Base-by-base conservation (phyloP, 768 basidiomycete genomes). In the Kwoniella bestiolae region DNA sequence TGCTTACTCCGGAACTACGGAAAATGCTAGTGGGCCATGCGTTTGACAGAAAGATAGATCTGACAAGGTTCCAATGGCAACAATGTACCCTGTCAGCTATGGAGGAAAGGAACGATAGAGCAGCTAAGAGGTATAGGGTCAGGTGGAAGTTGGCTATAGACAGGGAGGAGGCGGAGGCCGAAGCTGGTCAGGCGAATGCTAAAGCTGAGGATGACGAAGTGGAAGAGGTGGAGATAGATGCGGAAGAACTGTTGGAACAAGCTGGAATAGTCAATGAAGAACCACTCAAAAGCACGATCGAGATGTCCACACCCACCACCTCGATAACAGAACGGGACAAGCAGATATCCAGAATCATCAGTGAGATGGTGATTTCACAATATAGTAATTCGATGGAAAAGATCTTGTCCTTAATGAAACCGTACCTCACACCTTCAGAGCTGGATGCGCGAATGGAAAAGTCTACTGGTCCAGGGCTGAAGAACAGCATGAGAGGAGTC, bases 71-170 rank as follows among this genome's bases (percentile, higher is more conserved):
- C 6, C 47, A 55, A 29, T 68, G 67, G 67, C 52, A 65, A 35
- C 57, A 65, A 35, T 68, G 56, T 35, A 47, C 60, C n/a, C 18
- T 65, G 4, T 41, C 55, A 5, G 67, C 67, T 38, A 35, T 65
- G 26, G 35, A 61, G 18, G 50, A 44, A 26, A 58, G 56, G 16
- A 41, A 68, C 56, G 25, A 26, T 7, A 23, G 31, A 6, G 21
- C 16, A 11, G 63, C 63, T 23, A 31, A 18, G 23, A 45, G 46
- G 28, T 59, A 41, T 47, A 28, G 45, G 23, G 9, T 55, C 18
- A 38, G 32, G 23, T 34, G 29, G 52, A 55, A 34, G n/a, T 16
- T 26, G 18, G 26, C 32, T 18, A 28, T 29, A 32, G 53, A 46
- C n/a, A 60, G 29, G 46, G 29, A 11, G 23, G 16, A 41, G 46